Percentiles rank a stretch among this genome's conserved stretches.
These are phyloP conservation scores for Prunus dulcis DNA, from an alignment of 306 rosid species.

Conservation along the genomic window DNA sequence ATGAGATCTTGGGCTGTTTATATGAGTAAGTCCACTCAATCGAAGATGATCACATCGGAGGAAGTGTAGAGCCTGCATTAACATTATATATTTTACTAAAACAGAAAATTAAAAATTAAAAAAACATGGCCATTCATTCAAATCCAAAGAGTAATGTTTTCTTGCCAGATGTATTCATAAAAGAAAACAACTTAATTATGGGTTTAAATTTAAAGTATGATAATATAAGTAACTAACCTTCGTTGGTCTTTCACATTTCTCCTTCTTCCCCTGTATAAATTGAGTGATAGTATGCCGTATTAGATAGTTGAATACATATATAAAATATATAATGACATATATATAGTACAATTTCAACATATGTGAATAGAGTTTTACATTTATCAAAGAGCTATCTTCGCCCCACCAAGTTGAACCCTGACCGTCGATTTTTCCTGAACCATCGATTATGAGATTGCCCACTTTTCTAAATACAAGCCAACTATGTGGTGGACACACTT, in stretches of 20 bases:
- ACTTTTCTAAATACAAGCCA: conserved; percentile 10
- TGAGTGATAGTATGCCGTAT: neutral
- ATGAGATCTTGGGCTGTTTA: conserved; percentile 19
- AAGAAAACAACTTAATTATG: neutral
- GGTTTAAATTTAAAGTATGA: neutral
- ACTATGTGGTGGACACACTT: neutral
- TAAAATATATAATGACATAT: neutral
- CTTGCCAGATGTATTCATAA: no score
- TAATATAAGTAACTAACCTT: neutral
- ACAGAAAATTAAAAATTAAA: neutral
- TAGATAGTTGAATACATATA: neutral
- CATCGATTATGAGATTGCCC: neutral
- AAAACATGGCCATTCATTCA: neutral
- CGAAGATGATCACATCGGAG: neutral
- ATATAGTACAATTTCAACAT: no score
- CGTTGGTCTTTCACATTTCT: neutral
- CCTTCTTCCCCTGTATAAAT: neutral
- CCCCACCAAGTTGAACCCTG: conserved; percentile 16
- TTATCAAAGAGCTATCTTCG: neutral
- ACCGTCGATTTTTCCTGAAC: conserved; percentile 19
- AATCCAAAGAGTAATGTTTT: neutral
- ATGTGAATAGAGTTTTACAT: neutral
- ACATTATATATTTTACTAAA: neutral
- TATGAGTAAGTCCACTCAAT: neutral
- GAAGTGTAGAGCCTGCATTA: conserved; percentile 15